These are phyloP conservation scores for Urochloa ruziziensis DNA, from an alignment of 176 grass and related monocot genomes.

Conservation along the genomic window DNA sequence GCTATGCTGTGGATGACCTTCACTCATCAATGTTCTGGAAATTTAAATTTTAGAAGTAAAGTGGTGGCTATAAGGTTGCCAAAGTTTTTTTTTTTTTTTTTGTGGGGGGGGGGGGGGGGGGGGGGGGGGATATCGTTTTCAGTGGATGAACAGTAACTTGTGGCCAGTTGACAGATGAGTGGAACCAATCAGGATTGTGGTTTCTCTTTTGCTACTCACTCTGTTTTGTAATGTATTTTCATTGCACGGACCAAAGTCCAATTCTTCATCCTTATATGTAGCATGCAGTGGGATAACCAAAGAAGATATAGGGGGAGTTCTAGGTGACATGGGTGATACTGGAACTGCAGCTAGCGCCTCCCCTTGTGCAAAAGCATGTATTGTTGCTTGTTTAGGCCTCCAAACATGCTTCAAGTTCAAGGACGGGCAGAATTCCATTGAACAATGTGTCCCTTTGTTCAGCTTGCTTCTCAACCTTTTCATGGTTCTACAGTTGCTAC, in stretches of 20 bases:
- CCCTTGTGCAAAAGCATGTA: too few species aligned
- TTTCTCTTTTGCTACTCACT: background rate
- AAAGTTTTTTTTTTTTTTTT: background rate
- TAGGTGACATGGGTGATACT: too few species aligned
- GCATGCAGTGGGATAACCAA: background rate
- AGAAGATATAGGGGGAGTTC: background rate
- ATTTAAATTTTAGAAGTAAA: slow-evolving; percentile 66
- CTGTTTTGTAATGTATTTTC: background rate
- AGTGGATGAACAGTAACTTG: background rate
- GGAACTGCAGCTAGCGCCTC: too few species aligned
- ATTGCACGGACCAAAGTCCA: background rate
- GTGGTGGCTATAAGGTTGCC: background rate
- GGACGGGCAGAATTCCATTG: too few species aligned
- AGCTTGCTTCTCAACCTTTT: too few species aligned
- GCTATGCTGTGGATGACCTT: slow-evolving; percentile 72
- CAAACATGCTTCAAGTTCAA: too few species aligned
- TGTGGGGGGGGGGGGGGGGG: too few species aligned
- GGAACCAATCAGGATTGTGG: background rate
- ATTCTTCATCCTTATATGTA: background rate
- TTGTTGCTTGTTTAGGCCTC: too few species aligned
- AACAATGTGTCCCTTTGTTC: too few species aligned
- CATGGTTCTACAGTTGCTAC: too few species aligned
- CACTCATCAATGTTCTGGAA: slow-evolving; percentile 86
- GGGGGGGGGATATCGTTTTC: background rate
- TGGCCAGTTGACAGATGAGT: background rate